phyloP scores from a whole-genome alignment of 1,139 yeast genomes.

The Zygotorulaspora mrakii region DNA sequence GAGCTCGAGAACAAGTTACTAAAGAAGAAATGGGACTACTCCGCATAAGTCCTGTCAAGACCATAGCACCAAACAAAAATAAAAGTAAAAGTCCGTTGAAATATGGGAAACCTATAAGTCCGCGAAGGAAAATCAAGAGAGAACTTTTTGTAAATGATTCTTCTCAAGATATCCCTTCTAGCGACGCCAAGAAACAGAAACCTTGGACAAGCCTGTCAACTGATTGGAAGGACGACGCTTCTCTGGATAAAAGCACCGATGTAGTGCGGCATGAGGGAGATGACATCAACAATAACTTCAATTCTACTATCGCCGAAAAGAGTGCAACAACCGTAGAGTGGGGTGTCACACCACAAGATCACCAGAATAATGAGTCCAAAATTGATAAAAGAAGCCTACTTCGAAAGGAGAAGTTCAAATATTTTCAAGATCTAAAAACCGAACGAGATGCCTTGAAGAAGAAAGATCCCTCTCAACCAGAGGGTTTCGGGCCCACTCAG shows the following conservation, averaged over 20 bases:
- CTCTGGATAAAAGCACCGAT: constrained; percentile 1
- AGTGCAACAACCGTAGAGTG: constrained; percentile 31
- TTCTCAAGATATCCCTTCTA: constrained; percentile 5
- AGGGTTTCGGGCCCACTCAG: constrained; percentile 41
- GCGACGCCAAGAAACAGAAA: constrained; percentile 2
- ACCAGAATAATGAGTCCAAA: constrained; percentile 7
- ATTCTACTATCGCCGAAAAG: constrained; percentile 17
- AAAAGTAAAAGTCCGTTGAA: constrained; percentile 11
- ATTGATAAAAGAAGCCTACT: constrained; percentile 27
- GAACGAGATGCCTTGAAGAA: constrained; percentile 15
- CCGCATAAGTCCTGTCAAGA: constrained; percentile 19
- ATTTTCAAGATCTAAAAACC: constrained; percentile 19
- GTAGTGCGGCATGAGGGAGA: constrained; percentile 4
- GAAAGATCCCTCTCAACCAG: constrained; percentile 9
- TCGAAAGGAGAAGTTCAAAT: constrained; percentile 31
- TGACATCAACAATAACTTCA: neutral
- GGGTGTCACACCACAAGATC: constrained; percentile 23
- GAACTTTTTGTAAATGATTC: constrained; percentile 20
- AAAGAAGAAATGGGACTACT: constrained; percentile 4
- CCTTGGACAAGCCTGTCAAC: constrained; percentile 4
- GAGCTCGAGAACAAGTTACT: constrained; percentile 1
- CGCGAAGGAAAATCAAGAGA: constrained; percentile 6
- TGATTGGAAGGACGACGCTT: constrained; percentile 9
- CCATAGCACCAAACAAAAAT: constrained; percentile 1
- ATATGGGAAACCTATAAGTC: constrained; percentile 1